These are phyloP conservation scores for Hypoxylon subgilvum DNA, from an alignment of 495 filamentous ascomycete genomes.

Conservation along the genomic window DNA sequence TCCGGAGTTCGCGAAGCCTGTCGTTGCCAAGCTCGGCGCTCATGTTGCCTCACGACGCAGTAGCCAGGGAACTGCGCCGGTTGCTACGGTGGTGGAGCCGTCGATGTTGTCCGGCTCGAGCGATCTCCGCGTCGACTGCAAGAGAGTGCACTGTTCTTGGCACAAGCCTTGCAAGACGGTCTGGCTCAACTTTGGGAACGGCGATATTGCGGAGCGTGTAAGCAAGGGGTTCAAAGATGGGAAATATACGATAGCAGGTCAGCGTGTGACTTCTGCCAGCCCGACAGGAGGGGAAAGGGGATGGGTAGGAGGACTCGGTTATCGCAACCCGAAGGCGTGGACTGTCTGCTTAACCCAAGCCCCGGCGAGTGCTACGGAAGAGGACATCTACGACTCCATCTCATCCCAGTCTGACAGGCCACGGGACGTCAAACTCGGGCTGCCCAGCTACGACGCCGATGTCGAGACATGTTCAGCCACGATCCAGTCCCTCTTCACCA, in stretches of 20 bases:
- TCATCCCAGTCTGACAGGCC: not conserved
- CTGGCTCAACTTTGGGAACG: conserved; percentile 39
- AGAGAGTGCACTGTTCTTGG: conserved; percentile 44
- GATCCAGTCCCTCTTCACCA: conserved; percentile 39
- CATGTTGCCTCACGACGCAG: not conserved
- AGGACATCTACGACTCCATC: conserved; percentile 26
- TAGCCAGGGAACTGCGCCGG: not conserved
- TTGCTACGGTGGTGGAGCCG: conserved; percentile 12
- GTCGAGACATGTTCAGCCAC: conserved; percentile 7
- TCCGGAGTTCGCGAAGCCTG: conserved; percentile 27
- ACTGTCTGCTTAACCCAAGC: conserved; percentile 39
- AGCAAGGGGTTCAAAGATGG: conserved; percentile 21
- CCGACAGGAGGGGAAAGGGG: not conserved
- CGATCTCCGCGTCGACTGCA: conserved; percentile 38
- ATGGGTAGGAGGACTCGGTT: too few relatives aligned
- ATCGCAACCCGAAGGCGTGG: conserved; percentile 12
- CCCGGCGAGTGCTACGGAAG: conserved; percentile 17
- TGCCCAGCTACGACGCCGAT: conserved; percentile 26
- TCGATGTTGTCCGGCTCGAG: conserved; percentile 28
- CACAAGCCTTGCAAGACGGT: conserved; percentile 33
- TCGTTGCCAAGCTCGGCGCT: not conserved
- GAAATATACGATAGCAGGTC: conserved; percentile 17
- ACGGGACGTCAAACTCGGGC: conserved; percentile 22
- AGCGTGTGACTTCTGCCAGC: not conserved
- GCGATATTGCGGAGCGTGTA: conserved; percentile 24